These are phyloP conservation scores for Trichocladium uniseriatum DNA, from an alignment of 495 filamentous ascomycete species.

Conservation along the genomic window DNA sequence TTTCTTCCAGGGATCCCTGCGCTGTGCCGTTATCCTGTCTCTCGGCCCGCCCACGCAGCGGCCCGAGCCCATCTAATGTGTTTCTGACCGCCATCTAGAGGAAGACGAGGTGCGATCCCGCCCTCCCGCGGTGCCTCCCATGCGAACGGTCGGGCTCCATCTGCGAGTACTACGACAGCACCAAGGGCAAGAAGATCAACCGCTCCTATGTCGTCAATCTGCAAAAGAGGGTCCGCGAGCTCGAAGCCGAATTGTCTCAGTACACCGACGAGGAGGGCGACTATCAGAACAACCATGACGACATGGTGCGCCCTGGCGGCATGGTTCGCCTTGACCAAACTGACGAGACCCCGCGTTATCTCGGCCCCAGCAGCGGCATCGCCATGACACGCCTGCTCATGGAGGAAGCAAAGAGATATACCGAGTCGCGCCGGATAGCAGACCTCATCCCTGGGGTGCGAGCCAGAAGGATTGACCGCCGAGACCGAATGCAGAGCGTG, in stretches of 20 bases:
- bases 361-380: constrained; percentile 88
- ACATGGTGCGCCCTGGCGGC: constrained; percentile 72
- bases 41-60: background rate
- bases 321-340: constrained; percentile 70
- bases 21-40: background rate
- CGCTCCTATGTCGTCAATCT: constrained; percentile 81
- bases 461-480: constrained; percentile 20
- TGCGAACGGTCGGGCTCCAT: constrained; percentile 81
- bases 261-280: constrained; percentile 54
- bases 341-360: constrained; percentile 72
- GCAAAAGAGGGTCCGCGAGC: constrained; percentile 65
- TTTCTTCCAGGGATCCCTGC: background rate
- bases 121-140: constrained; percentile 80
- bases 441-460: constrained; percentile 69
- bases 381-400: constrained; percentile 89
- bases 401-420: constrained; percentile 85
- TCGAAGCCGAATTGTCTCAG: constrained; percentile 64
- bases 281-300: constrained; percentile 57
- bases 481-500: constrained; percentile 30
- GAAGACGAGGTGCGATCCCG: constrained; percentile 89
- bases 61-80: background rate
- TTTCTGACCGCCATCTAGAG: constrained; percentile 43
- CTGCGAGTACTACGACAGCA: constrained; percentile 89
- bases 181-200: constrained; percentile 65
- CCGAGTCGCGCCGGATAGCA: constrained; percentile 72